Base-by-base conservation (phyloP, 1,284 basidiomycete species). In the Sporisorium exsertum region DNA sequence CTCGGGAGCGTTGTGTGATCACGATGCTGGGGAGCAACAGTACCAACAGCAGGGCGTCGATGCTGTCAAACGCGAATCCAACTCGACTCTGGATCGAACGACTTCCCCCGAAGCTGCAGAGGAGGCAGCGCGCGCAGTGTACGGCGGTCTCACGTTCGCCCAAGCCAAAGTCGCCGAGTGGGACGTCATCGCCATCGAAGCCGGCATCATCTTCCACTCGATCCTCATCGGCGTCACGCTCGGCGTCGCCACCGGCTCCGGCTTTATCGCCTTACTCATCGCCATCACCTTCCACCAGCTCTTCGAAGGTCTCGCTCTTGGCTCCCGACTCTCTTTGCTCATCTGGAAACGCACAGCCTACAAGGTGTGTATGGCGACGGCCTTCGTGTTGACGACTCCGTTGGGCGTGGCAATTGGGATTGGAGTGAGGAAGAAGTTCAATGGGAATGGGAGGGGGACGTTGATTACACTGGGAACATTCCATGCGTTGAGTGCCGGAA, bases 401-500 rank as follows among this genome's bases (percentile, higher is more conserved):
- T 27, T 82, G 37, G 80, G 81, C 18, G 70, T 84, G 10, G 79
- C 79, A 2, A 89, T 88, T 49, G 95, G 95, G 4, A 90, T 97
- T 51, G 94, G 93, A 12, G 88, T 93, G n/a, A 89, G 93, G 62
- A 86, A 88, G 61, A 89, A 90, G 10, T 97, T 95, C 87, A 94
- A 95, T 86, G 93, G 93, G 1, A 90, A 88, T 60, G 91, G 90
- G 64, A 87, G 90, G 0, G 91, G 89, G 0, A 92, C 93, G 5
- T 91, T 89, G 56, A 92, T 95, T 72, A 91, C 94, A 70, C 91
- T 91, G 63, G 95, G 95, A 24, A 87, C 93, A 1, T 88, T 97
- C 79, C 94, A 97, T 83, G 89, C 94, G 12, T 86, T 94, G 50
- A 94, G 93, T 63, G 89, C 93, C 0, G 95, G 95, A 4, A 94